Base-by-base conservation (phyloP, 257 asterid species). In the Solanum infundibuliforme region DNA sequence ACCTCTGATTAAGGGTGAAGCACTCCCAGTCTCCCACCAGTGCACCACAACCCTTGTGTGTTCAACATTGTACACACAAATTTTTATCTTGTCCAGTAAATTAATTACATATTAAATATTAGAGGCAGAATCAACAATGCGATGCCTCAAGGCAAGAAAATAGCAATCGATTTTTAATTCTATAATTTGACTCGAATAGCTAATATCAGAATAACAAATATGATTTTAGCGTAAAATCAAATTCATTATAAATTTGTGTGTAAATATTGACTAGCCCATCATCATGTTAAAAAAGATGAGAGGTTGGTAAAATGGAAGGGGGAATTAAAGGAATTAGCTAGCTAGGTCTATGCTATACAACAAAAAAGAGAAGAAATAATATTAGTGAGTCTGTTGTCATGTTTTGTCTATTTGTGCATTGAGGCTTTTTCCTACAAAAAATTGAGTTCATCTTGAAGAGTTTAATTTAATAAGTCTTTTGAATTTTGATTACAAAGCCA, bases 381-480 rank as follows among this genome's bases (percentile, higher is more conserved):
- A 25, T 81, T 89, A 46, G 88, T 89, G 77, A 77, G 92, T 87
- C 89, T 92, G 91, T 84, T 89, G 91, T 87, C 90, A 83, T 58
- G 6, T 48, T 92, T 93, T 94, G 98, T 92, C 92, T 62, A 71
- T 87, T 92, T 92, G 29, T 93, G 94, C 92, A 82, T 93, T 23
- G 92, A 84, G 94, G 93, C 87, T 92, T 89, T 74, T 83, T 83
- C 46, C 23, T n/a, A 6, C 31, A 21, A 36, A n/a, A 34, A 31
- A 32, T 55, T 31, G 86, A 62, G 73, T 58, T 72, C 27, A 72
- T 48, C 12, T 76, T 87, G 74, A 46, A 83, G 58, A 83, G 58
- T 93, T 92, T 41, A 89, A 25, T 91, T 91, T 90, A 60, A 9
- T 7, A 32, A 68, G 93, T 92, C 93, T 79, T 89, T 92, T 85